Evolutionary conservation across 306 rosid species (phyloP), one percentile per base, ranked within the genome.

Genomic region (Trifolium dubium): DNA sequence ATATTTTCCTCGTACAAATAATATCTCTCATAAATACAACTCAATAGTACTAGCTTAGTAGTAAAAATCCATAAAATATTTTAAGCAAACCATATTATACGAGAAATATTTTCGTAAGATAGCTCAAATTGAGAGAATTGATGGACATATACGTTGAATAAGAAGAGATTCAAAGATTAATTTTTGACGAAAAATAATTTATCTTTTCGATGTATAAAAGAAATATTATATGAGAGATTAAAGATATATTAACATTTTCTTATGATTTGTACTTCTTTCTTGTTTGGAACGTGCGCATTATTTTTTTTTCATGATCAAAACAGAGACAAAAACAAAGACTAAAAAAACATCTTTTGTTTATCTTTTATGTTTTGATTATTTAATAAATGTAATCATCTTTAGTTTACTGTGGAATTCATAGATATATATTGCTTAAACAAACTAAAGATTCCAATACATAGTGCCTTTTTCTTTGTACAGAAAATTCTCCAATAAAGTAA

Each of bases 211-310:
- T 9, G 12, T 1, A 3, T 9, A 10, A 10, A 1, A 11, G 11
- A 44, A 13, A 12, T 3, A 12, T 44, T 12, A 12, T 11, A 44
- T 1, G 23, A 23, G 1, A 23, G 1, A 23, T 23, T 23, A 23
- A 23, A 23, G 23, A 23, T 23, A 23, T 23, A 8, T 12, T 60
- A 5, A 31, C n/a, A 32, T 32, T 34, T 61, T 61, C 10, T 8
- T 35, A 15, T 62, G 17, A 58, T 77, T 8, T 23, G 9, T 10
- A 40, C 44, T 41, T 19, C 23, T 50, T 80, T 7, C 73, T 31
- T 10, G 55, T 10, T 44, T 32, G 10, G 37, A 80, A 74, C 68
- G 54, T 68, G 67, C 39, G 13, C 75, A 56, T 79, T 37, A 73
- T 59, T 28, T 67, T 6, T 6, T 13, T 59, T 59, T 59, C 17